Base-by-base conservation (phyloP, 306 rosid species). In the Trifolium fragiferum region DNA sequence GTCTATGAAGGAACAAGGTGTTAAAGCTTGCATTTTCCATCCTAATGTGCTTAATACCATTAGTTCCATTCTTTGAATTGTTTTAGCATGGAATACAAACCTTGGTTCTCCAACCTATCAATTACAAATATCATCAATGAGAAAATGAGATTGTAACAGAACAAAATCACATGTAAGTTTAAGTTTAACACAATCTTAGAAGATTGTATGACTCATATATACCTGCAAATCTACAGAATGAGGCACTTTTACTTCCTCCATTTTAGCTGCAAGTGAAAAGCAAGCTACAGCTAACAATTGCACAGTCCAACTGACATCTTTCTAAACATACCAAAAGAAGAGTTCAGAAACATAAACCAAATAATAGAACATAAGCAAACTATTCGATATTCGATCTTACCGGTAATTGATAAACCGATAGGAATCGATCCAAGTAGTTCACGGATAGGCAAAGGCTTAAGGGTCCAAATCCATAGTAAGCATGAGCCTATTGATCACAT, bases 341-440 rank as follows among this genome's bases (percentile, higher is more conserved):
- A 43, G 55, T 81, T 14, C 77, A 55, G 61, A 47, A 76, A 50
- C 13, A 37, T 8, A 71, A 77, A 64, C 55, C 64, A 12, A 71
- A 64, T 33, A 58, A 35, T 40, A 49, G 49, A 46, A 67, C 38
- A 75, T 55, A 79, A 5, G 20, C 46, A 78, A 72, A 72, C 50
- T 64, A 44, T 49, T 16, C 32, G 79, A 27, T 35, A 46, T 64
- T 69, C 0, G 49, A 82, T 78, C 97, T 88, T 81, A 91, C 99
- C 43, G 90, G 95, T 74, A 92, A 81, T 38, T 86, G 83, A 63
- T 81, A 70, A 11, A 80, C 66, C 9, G 98, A 94, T 54, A 94
- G 87, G 84, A 94, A 94, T 25, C 98, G 96, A 82, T 94, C 98
- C 89, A 87, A 79, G 88, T 94, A 94, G 87, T 89, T 94, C 81